Percentiles rank a stretch among this genome's conserved stretches.
phyloP scores from a whole-genome alignment of 1,139 yeast species.

The Suhomyces yuchorum region DNA sequence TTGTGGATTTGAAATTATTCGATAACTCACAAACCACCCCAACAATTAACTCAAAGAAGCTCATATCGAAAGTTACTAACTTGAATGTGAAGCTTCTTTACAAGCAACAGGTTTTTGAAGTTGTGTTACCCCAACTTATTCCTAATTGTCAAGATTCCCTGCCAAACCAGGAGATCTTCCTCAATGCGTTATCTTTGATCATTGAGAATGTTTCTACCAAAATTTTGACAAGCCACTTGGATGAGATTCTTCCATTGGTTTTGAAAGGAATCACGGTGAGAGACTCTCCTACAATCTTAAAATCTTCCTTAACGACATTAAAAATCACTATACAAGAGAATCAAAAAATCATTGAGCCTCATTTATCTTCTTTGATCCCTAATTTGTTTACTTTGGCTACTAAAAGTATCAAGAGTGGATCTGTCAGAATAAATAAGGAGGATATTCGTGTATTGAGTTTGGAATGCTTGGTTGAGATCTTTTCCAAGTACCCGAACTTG shows the following conservation, averaged over 20 bases:
- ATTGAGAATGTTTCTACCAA: constrained; percentile 64
- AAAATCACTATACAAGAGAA: constrained; percentile 54
- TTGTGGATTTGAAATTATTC: constrained; percentile 65
- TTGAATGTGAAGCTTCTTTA: constrained; percentile 65
- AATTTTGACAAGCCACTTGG: constrained; percentile 62
- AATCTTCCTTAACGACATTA: constrained; percentile 61
- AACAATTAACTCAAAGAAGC: constrained; percentile 24
- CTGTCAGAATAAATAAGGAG: constrained; percentile 21
- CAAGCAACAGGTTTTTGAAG: constrained; percentile 75
- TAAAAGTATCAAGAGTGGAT: constrained; percentile 26
- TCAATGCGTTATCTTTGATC: constrained; percentile 68
- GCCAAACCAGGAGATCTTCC: constrained; percentile 40
- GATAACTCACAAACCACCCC: constrained; percentile 34
- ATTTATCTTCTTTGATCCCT: constrained; percentile 60
- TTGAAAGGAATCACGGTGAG: constrained; percentile 62
- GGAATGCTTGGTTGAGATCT: constrained; percentile 53
- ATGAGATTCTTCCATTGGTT: constrained; percentile 67
- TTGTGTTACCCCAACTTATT: constrained; percentile 52
- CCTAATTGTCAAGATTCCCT: constrained; percentile 30
- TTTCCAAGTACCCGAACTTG: constrained; percentile 43
- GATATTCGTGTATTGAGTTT: constrained; percentile 59
- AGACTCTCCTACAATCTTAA: constrained; percentile 44
- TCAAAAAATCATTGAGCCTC: constrained; percentile 50
- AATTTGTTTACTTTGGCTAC: constrained; percentile 46
- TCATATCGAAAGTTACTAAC: constrained; percentile 52